Conservation (phyloP, 1,284 basidiomycete species). For the Sporisorium scitamineum region DNA sequence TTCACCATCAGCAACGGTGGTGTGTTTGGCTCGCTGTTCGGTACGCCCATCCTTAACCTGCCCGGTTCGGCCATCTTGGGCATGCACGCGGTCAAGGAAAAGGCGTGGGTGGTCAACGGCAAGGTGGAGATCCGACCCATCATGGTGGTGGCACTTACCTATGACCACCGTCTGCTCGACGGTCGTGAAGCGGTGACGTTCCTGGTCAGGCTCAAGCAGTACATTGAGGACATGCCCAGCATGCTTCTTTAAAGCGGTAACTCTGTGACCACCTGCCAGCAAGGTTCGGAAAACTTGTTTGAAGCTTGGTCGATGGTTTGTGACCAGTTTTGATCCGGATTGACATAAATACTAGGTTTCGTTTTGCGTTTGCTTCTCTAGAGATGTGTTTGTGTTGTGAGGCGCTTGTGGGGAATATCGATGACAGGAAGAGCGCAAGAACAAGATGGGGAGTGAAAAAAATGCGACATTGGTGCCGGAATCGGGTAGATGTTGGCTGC, state of each 20-base stretch:
- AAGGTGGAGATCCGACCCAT: constrained; percentile 86
- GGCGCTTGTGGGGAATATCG: too few relatives aligned
- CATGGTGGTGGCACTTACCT: constrained; percentile 87
- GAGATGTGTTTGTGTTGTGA: neutral
- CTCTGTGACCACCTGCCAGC: too few relatives aligned
- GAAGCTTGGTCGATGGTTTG: neutral
- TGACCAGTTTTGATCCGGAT: neutral
- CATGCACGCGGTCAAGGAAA: constrained; percentile 97
- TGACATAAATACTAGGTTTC: constrained; percentile 10
- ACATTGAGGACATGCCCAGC: constrained; percentile 67
- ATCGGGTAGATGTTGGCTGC: neutral
- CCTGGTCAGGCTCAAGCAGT: constrained; percentile 79
- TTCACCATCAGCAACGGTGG: constrained; percentile 99
- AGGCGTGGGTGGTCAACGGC: constrained; percentile 82
- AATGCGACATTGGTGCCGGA: neutral
- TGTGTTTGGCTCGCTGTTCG: constrained; percentile 95
- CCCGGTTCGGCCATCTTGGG: constrained; percentile 94
- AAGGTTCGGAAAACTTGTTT: too few relatives aligned
- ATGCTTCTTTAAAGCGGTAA: constrained; percentile 60
- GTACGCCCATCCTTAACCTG: constrained; percentile 93
- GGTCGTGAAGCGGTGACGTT: constrained; percentile 97
- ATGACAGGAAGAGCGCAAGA: too few relatives aligned
- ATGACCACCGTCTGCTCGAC: constrained; percentile 95
- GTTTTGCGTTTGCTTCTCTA: neutral
- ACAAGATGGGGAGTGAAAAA: neutral